These are phyloP conservation scores for Tolypocladium endophyticum DNA, from an alignment of 2,329 filamentous ascomycete genomes.

Conservation along the genomic window DNA sequence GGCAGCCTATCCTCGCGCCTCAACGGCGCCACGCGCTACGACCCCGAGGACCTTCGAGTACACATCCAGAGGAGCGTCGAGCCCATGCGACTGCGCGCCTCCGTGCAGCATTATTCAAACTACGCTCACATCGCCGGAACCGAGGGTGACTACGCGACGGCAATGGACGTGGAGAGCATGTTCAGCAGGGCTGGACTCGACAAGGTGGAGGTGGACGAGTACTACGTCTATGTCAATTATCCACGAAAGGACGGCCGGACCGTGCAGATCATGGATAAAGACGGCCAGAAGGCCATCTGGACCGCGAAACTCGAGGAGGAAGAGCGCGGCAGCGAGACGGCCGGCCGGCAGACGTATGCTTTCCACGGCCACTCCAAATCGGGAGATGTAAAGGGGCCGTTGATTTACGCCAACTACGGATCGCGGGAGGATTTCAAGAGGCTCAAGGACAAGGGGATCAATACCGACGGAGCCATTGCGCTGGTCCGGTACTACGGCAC, in stretches of 20 bases:
- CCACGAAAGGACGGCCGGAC: slow-evolving; percentile 65
- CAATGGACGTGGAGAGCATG: slow-evolving; percentile 70
- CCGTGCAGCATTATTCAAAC: slow-evolving; percentile 65
- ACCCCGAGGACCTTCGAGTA: slow-evolving; percentile 69
- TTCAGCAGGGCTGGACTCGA: slow-evolving; percentile 68
- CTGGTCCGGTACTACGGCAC: slow-evolving; percentile 73
- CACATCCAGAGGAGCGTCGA: slow-evolving; percentile 68
- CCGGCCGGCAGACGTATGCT: slow-evolving; percentile 58
- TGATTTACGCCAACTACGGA: slow-evolving; percentile 91
- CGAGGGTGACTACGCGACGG: slow-evolving; percentile 79
- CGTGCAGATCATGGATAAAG: slow-evolving; percentile 67
- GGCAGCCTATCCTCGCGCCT: slow-evolving; percentile 52
- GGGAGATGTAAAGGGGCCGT: slow-evolving; percentile 73
- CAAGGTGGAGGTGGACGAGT: slow-evolving; percentile 65
- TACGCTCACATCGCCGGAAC: slow-evolving; percentile 93
- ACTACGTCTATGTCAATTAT: slow-evolving; percentile 87
- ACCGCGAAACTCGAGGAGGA: slow-evolving; percentile 77
- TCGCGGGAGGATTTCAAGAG: slow-evolving; percentile 71
- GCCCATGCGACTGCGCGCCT: slow-evolving; percentile 56
- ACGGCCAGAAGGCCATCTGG: slow-evolving; percentile 56
- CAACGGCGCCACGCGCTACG: slow-evolving; percentile 59
- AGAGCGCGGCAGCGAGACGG: slow-evolving; percentile 48
- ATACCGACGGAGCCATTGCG: slow-evolving; percentile 69
- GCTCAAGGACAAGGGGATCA: slow-evolving; percentile 60
- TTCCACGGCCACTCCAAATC: slow-evolving; percentile 87